These are phyloP conservation scores for Colletotrichum lindemuthianum DNA, from an alignment of 2,329 filamentous ascomycete genomes.

Conservation along the genomic window DNA sequence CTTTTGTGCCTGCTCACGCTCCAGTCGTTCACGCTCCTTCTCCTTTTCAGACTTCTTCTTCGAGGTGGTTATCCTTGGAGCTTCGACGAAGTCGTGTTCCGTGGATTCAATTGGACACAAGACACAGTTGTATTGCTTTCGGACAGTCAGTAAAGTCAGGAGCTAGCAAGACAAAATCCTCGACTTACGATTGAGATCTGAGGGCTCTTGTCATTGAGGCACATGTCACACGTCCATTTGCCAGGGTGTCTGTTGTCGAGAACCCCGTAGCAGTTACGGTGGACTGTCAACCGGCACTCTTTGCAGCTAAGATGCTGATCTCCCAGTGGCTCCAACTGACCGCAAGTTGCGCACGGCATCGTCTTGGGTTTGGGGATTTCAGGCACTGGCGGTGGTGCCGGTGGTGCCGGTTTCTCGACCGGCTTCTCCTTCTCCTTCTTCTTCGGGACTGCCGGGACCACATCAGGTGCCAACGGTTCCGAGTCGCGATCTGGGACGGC, in stretches of 20 bases:
- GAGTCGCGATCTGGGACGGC: slow-evolving; percentile 59
- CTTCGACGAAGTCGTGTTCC: slow-evolving; percentile 84
- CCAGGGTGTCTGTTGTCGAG: slow-evolving; percentile 72
- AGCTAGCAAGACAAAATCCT: not conserved
- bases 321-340: slow-evolving; percentile 74
- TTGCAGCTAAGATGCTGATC: slow-evolving; percentile 82
- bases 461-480: slow-evolving; percentile 58
- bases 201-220: slow-evolving; percentile 90
- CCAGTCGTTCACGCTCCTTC: slow-evolving; percentile 84
- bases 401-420: slow-evolving; percentile 69
- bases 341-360: slow-evolving; percentile 88
- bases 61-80: slow-evolving; percentile 79
- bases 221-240: slow-evolving; percentile 98
- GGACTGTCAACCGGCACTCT: slow-evolving; percentile 91
- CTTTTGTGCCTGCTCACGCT: slow-evolving; percentile 84
- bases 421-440: slow-evolving; percentile 71
- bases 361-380: slow-evolving; percentile 81
- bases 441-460: slow-evolving; percentile 54
- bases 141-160: slow-evolving; percentile 41
- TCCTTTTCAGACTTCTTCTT: slow-evolving; percentile 94
- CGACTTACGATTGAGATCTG: slow-evolving; percentile 85
- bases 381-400: slow-evolving; percentile 73
- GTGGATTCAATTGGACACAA: slow-evolving; percentile 87
- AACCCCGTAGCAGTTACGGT: slow-evolving; percentile 93
- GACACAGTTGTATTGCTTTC: slow-evolving; percentile 87